Conservation (phyloP, 305 asterid species). For the Rubia balearica region DNA sequence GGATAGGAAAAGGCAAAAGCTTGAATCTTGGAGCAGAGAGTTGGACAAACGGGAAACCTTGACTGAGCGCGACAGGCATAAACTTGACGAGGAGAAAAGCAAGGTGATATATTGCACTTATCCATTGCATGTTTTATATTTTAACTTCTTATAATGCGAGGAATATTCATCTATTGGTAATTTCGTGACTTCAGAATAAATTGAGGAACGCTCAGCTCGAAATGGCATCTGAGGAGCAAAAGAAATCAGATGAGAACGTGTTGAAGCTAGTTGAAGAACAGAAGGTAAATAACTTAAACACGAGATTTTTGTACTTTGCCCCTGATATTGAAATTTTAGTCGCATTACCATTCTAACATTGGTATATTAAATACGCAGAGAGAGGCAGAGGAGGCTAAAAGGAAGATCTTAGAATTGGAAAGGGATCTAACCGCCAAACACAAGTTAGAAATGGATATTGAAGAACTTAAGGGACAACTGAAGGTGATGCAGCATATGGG, state of each 20-base stretch:
- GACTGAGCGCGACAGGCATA: constrained; percentile 63
- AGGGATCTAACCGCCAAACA: constrained; percentile 67
- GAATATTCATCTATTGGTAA: background rate
- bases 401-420: constrained; percentile 57
- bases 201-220: constrained; percentile 3
- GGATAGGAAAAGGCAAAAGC: constrained; percentile 50
- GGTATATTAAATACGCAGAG: constrained; percentile 45
- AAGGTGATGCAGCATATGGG: constrained; percentile 82
- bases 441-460: constrained; percentile 74
- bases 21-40: constrained; percentile 66
- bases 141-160: background rate
- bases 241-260: constrained; percentile 15
- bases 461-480: constrained; percentile 57
- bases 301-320: too few relatives aligned
- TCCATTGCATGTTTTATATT: background rate
- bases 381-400: constrained; percentile 64
- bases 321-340: background rate
- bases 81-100: constrained; percentile 69
- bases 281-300: constrained; percentile 3
- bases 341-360: background rate
- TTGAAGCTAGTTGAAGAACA: constrained; percentile 20
- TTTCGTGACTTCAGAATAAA: constrained; percentile 14
- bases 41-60: constrained; percentile 62
- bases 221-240: constrained; percentile 17
- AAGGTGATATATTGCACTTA: constrained; percentile 33